A percentile compares a stretch with the other conserved stretches of the same genome.
Evolutionary conservation across 129 eudicot genomes (phyloP).

Genomic region (Tanacetum coccineum): DNA sequence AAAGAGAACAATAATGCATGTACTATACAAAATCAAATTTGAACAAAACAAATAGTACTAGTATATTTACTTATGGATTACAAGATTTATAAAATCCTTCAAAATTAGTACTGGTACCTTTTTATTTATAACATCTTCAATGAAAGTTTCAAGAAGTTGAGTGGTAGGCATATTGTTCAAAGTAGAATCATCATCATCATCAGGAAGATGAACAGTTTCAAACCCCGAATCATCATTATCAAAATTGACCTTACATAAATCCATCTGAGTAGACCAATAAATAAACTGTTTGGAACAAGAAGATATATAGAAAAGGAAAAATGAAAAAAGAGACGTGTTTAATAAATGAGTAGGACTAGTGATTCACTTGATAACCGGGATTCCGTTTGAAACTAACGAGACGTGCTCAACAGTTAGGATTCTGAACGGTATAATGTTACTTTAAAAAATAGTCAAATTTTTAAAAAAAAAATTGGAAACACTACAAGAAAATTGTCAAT

Average conservation of each 20-base stretch:
- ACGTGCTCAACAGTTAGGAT: no score
- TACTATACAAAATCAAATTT: background rate
- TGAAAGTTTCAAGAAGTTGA: background rate
- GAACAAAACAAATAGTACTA: background rate
- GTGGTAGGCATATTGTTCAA: background rate
- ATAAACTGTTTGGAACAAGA: background rate
- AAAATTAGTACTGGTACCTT: slow-evolving; percentile 4
- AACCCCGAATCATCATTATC: background rate
- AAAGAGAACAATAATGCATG: no score
- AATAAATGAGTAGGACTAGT: no score
- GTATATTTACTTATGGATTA: background rate
- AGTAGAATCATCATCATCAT: background rate
- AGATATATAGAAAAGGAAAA: background rate
- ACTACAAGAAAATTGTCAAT: no score
- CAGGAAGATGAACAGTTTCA: background rate
- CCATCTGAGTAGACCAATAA: background rate
- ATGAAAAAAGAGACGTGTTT: no score
- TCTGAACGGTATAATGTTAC: no score
- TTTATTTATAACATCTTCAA: background rate
- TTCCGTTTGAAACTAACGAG: no score
- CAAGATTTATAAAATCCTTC: background rate
- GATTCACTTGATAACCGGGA: no score
- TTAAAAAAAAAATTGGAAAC: no score
- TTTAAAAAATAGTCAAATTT: no score
- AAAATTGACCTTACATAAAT: background rate